phyloP scores from a whole-genome alignment of 1,284 basidiomycete genomes.

The Pascua sp. region DNA sequence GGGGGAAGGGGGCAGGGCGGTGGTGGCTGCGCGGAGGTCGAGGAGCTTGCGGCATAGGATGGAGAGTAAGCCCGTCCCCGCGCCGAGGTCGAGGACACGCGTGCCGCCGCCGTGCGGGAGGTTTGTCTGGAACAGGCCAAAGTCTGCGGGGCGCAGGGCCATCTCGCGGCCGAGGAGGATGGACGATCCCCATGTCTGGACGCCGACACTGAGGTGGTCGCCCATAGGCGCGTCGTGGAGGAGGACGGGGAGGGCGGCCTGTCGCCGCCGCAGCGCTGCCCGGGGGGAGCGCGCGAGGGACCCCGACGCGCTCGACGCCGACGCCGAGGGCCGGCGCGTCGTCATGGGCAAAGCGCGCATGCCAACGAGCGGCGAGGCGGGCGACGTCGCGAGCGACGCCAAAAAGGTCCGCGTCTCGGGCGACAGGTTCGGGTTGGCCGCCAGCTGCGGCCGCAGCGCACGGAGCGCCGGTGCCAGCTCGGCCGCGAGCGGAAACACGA shows the following conservation, averaged over 20 bases:
- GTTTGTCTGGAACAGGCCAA: conserved; percentile 31
- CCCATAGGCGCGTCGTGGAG: conserved; percentile 71
- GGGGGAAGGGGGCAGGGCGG: conserved; percentile 1
- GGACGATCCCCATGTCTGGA: conserved; percentile 87
- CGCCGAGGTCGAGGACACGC: conserved; percentile 75
- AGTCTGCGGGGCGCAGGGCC: conserved; percentile 56
- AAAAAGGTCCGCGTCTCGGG: conserved; percentile 40
- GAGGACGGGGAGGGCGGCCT: conserved; percentile 49
- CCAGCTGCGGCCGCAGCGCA: conserved; percentile 12
- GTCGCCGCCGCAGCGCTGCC: conserved; percentile 11
- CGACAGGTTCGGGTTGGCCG: conserved; percentile 29
- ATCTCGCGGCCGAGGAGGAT: conserved; percentile 77
- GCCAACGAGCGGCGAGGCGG: conserved; percentile 23
- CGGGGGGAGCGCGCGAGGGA: conserved; percentile 7
- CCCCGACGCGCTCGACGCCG: not conserved
- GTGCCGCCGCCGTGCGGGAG: conserved; percentile 35
- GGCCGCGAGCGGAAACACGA: conserved; percentile 40
- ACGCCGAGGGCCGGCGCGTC: not conserved
- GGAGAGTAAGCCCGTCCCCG: conserved; percentile 77
- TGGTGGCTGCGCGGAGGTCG: conserved; percentile 41
- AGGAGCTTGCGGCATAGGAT: conserved; percentile 63
- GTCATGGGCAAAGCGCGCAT: not conserved
- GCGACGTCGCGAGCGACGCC: conserved; percentile 31
- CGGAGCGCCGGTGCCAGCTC: conserved; percentile 31
- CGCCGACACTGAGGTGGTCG: conserved; percentile 72